Evolutionary conservation across 2,329 filamentous ascomycete genomes (phyloP).

Genomic region (Neonectria coccinea): DNA sequence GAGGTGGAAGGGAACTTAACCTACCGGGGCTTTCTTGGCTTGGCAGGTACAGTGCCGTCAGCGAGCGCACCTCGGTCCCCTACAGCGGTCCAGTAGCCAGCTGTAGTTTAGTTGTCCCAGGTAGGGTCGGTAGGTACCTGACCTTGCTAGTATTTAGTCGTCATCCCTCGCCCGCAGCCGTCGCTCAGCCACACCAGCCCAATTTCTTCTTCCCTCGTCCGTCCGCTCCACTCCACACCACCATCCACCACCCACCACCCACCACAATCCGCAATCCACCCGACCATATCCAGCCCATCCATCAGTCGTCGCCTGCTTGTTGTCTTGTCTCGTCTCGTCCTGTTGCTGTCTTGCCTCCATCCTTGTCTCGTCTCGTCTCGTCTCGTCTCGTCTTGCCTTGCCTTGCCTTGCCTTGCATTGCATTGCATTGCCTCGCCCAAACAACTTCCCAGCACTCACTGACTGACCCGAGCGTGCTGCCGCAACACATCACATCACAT

Average conservation of each 20-base stretch:
- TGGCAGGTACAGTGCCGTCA: constrained; percentile 4
- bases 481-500: not conserved
- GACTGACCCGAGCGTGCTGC: no score
- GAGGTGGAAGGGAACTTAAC: no score
- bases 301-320: not conserved
- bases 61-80: not conserved
- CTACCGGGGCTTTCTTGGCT: not conserved
- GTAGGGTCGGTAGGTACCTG: not conserved
- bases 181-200: constrained; percentile 28
- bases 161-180: constrained; percentile 27
- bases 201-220: constrained; percentile 26
- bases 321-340: not conserved
- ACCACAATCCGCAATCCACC: not conserved
- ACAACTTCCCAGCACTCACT: no score
- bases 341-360: not conserved
- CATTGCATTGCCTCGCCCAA: no score
- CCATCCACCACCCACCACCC: not conserved
- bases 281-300: not conserved
- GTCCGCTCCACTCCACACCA: constrained; percentile 11
- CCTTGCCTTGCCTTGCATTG: no score
- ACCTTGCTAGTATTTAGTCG: not conserved
- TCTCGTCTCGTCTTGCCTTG: not conserved
- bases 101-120: no score
- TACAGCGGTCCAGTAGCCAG: not conserved
- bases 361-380: not conserved